Conservation (phyloP, 1,284 basidiomycete genomes). For the Pseudozyma thailandica region DNA sequence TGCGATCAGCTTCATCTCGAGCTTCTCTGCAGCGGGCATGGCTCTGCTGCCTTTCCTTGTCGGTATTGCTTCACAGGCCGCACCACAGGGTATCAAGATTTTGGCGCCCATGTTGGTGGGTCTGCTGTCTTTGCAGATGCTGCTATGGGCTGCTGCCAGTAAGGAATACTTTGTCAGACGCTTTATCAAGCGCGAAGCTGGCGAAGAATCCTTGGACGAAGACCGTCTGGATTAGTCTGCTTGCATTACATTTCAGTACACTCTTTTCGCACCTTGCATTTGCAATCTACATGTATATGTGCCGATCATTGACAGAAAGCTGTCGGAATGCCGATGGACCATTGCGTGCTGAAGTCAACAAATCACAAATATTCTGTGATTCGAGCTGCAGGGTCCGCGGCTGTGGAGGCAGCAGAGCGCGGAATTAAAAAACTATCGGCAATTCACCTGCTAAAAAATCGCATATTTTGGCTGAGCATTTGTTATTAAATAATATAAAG, state of each 20-base stretch:
- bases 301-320: too few relatives aligned
- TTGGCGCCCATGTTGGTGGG: slow-evolving; percentile 49
- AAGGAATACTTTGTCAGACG: slow-evolving; percentile 15
- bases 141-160: slow-evolving; percentile 31
- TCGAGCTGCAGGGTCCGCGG: background rate
- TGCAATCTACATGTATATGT: too few relatives aligned
- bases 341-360: background rate
- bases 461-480: too few relatives aligned
- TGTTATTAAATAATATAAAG: too few relatives aligned
- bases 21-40: slow-evolving; percentile 44
- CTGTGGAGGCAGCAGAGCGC: too few relatives aligned
- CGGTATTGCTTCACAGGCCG: slow-evolving; percentile 39
- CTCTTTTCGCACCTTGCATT: too few relatives aligned
- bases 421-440: too few relatives aligned
- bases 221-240: slow-evolving; percentile 31
- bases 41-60: slow-evolving; percentile 51
- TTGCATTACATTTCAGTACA: too few relatives aligned
- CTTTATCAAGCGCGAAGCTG: slow-evolving; percentile 7
- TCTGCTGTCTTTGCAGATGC: slow-evolving; percentile 32
- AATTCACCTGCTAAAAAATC: background rate
- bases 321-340: too few relatives aligned
- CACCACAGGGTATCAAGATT: slow-evolving; percentile 41
- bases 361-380: background rate
- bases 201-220: background rate
- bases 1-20: slow-evolving; percentile 47